Evolutionary conservation across 495 filamentous ascomycete genomes (phyloP).

Genomic region (Bathelium albidoporum): DNA sequence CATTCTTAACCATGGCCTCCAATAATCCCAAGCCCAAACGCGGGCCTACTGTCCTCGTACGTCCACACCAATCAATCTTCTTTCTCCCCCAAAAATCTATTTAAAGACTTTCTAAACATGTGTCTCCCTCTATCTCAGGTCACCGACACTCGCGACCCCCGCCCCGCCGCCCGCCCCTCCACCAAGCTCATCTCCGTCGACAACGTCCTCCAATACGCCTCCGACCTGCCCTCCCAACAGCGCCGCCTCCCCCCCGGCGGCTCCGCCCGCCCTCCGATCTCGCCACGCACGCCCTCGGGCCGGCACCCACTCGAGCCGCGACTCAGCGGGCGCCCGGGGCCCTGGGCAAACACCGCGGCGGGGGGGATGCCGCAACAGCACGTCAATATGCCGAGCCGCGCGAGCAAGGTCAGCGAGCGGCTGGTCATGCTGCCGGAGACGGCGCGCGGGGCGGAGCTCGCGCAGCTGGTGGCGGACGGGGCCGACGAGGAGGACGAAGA

Average conservation of each 20-base stretch:
- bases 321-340: constrained; percentile 28
- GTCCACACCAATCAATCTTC: constrained; percentile 13
- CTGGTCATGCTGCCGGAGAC: constrained; percentile 90
- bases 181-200: constrained; percentile 91
- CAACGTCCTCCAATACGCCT: constrained; percentile 86
- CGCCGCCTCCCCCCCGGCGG: constrained; percentile 59
- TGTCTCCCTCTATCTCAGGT: constrained; percentile 34
- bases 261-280: constrained; percentile 41
- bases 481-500: constrained; percentile 46
- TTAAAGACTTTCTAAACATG: background rate
- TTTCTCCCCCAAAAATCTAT: constrained; percentile 1
- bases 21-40: constrained; percentile 33
- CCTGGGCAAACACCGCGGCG: constrained; percentile 9
- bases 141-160: constrained; percentile 49
- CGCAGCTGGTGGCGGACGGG: constrained; percentile 33
- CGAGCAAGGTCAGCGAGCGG: constrained; percentile 89
- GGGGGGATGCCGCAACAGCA: constrained; percentile 5
- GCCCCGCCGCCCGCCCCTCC: constrained; percentile 19
- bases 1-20: constrained; percentile 15
- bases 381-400: constrained; percentile 60
- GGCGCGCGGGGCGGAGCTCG: constrained; percentile 24
- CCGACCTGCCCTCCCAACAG: constrained; percentile 91
- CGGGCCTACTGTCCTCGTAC: constrained; percentile 47
- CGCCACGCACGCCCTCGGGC: constrained; percentile 36
- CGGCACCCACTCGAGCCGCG: constrained; percentile 35